A percentile compares a stretch with the other conserved stretches of the same genome.
Evolutionary conservation across 1,284 basidiomycete genomes (phyloP).

Genomic region (Marasmius tenuissimus): DNA sequence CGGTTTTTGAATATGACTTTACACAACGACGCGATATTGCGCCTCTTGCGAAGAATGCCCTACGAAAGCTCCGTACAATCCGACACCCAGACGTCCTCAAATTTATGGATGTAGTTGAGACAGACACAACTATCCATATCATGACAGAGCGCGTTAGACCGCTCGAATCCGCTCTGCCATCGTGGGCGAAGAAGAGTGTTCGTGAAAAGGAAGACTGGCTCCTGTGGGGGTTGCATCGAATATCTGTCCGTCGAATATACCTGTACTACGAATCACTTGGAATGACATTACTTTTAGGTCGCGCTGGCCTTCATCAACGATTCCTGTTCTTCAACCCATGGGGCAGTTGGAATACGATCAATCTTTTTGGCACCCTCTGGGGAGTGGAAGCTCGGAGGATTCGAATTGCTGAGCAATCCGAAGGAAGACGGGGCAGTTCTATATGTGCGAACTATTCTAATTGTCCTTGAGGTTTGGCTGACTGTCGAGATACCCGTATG

Average conservation of each 20-base stretch:
- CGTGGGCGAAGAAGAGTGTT: slow-evolving; percentile 62
- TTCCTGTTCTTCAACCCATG: slow-evolving; percentile 84
- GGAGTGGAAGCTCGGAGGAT: slow-evolving; percentile 96
- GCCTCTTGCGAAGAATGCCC: slow-evolving; percentile 86
- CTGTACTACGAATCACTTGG: neutral
- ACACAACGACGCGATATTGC: slow-evolving; percentile 63
- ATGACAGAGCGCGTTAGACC: slow-evolving; percentile 93
- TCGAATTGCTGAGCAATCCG: slow-evolving; percentile 85
- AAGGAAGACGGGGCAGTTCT: slow-evolving; percentile 76
- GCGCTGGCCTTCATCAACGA: slow-evolving; percentile 93
- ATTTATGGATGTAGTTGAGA: slow-evolving; percentile 92
- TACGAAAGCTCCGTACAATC: slow-evolving; percentile 88
- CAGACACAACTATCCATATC: slow-evolving; percentile 86
- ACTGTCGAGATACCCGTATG: slow-evolving; percentile 15
- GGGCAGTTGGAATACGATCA: slow-evolving; percentile 76
- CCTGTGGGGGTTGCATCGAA: slow-evolving; percentile 89
- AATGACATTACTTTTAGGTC: slow-evolving; percentile 48
- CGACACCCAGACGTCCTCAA: slow-evolving; percentile 96
- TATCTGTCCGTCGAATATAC: slow-evolving; percentile 65
- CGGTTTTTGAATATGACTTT: slow-evolving; percentile 89
- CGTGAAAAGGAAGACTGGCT: slow-evolving; percentile 86
- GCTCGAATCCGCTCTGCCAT: slow-evolving; percentile 62
- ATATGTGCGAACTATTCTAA: slow-evolving; percentile 61
- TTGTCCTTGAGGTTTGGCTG: slow-evolving; percentile 5
- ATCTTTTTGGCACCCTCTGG: slow-evolving; percentile 91